Percentiles rank a stretch among this genome's conserved stretches.
phyloP scores from a whole-genome alignment of 148 eudicot species.

The Simmondsia chinensis region DNA sequence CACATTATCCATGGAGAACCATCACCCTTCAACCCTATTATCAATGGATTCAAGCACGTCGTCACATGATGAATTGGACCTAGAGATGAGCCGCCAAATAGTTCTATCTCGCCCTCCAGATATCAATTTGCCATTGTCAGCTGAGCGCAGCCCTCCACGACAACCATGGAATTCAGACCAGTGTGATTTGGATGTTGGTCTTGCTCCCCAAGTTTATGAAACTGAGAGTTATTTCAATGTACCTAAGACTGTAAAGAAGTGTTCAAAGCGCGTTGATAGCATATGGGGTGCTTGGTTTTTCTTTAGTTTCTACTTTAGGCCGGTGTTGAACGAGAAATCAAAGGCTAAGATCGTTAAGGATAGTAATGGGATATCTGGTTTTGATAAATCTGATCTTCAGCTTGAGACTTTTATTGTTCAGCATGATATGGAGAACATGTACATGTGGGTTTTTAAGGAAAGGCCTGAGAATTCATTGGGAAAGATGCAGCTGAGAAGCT shows the following conservation, averaged over 20 bases:
- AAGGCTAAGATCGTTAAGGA: constrained; percentile 45
- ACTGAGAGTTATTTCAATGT: constrained; percentile 31
- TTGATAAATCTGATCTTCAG: constrained; percentile 54
- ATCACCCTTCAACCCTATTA: constrained; percentile 54
- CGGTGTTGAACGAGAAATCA: constrained; percentile 49
- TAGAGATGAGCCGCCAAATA: constrained; percentile 56
- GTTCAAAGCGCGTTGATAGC: constrained; percentile 59
- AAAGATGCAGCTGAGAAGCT: constrained; percentile 64
- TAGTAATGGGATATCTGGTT: constrained; percentile 41
- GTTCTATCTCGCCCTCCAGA: constrained; percentile 45
- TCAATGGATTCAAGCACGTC: constrained; percentile 76
- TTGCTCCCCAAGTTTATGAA: constrained; percentile 47
- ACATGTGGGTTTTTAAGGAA: constrained; percentile 54
- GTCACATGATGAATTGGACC: constrained; percentile 52
- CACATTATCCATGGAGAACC: constrained; percentile 42
- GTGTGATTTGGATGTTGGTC: constrained; percentile 46
- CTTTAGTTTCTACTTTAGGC: constrained; percentile 64
- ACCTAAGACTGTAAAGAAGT: constrained; percentile 49
- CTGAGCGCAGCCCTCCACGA: constrained; percentile 48
- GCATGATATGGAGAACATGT: constrained; percentile 50
- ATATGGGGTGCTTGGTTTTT: constrained; percentile 86
- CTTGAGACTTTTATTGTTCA: constrained; percentile 65
- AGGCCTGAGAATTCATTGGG: constrained; percentile 47
- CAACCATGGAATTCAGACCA: constrained; percentile 35
- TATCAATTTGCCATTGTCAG: constrained; percentile 49